phyloP scores from a whole-genome alignment of 257 asterid species.

The Plantago elongata region DNA sequence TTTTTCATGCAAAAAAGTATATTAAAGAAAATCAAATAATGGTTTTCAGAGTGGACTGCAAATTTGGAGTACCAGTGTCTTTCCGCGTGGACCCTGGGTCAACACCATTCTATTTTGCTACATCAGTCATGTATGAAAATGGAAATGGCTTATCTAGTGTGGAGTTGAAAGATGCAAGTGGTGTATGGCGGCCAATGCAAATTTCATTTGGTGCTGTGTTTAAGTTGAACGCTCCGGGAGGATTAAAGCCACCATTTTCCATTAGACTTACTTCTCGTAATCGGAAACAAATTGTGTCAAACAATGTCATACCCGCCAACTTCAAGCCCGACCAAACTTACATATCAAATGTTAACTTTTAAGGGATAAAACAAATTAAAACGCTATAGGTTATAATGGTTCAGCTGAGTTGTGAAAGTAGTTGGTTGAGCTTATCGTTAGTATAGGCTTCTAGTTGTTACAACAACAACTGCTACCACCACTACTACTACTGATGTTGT shows the following conservation, averaged over 20 bases:
- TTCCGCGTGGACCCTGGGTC: conserved; percentile 76
- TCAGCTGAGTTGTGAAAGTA: neutral
- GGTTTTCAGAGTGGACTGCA: conserved; percentile 50
- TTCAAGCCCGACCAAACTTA: conserved; percentile 56
- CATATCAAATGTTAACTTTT: conserved; percentile 58
- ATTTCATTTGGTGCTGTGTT: conserved; percentile 75
- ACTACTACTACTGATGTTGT: no score
- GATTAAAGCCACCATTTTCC: conserved; percentile 50
- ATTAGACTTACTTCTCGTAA: conserved; percentile 41
- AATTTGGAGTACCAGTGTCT: conserved; percentile 51
- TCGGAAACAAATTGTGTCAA: conserved; percentile 44
- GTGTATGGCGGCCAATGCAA: conserved; percentile 53
- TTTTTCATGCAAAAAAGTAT: no score
- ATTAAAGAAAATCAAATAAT: no score
- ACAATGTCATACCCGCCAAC: conserved; percentile 61
- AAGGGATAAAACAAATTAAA: neutral
- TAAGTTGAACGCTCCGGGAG: conserved; percentile 36
- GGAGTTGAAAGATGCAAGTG: conserved; percentile 40
- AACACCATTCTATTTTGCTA: conserved; percentile 55
- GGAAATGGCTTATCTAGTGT: conserved; percentile 58
- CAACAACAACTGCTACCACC: no score
- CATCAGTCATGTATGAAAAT: conserved; percentile 46
- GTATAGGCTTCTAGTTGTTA: no score
- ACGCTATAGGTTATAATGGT: no score
- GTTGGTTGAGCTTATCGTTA: no score